A percentile compares a stretch with the other conserved stretches of the same genome.
phyloP scores from a whole-genome alignment of 2,329 filamentous ascomycete species.

The Westerdykella sp. region DNA sequence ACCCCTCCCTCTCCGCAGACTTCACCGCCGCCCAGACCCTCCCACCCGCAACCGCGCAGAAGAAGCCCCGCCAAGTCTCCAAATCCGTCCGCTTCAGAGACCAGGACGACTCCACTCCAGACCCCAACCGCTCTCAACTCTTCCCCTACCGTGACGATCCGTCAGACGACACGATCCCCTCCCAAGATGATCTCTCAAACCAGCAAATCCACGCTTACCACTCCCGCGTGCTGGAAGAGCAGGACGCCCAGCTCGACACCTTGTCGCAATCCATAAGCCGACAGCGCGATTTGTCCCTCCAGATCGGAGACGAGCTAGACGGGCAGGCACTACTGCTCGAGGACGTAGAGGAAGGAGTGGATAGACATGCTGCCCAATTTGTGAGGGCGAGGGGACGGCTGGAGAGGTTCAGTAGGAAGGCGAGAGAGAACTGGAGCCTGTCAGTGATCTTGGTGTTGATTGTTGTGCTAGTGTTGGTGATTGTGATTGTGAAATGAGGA shows the following conservation, averaged over 20 bases:
- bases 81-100: slow-evolving; percentile 89
- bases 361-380: slow-evolving; percentile 71
- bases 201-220: slow-evolving; percentile 85
- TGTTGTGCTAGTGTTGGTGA: slow-evolving; percentile 72
- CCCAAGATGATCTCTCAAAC: slow-evolving; percentile 62
- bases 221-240: slow-evolving; percentile 70
- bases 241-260: slow-evolving; percentile 87
- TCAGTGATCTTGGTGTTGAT: slow-evolving; percentile 74
- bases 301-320: slow-evolving; percentile 94
- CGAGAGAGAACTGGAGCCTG: slow-evolving; percentile 83
- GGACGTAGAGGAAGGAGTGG: slow-evolving; percentile 76
- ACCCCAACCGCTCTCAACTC: slow-evolving; percentile 50
- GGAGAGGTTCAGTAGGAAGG: slow-evolving; percentile 64
- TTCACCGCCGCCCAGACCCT: slow-evolving; percentile 29
- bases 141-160: slow-evolving; percentile 71
- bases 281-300: slow-evolving; percentile 87
- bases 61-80: slow-evolving; percentile 35
- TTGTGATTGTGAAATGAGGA: slow-evolving; percentile 53
- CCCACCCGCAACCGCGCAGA: slow-evolving; percentile 18
- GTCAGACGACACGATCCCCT: slow-evolving; percentile 37
- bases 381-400: slow-evolving; percentile 68
- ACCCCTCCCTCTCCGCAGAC: slow-evolving; percentile 33
- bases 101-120: slow-evolving; percentile 33
- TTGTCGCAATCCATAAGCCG: slow-evolving; percentile 81
- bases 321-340: slow-evolving; percentile 83